phyloP scores from a whole-genome alignment of 1,139 yeast species.

The Geotrichum fermentans region DNA sequence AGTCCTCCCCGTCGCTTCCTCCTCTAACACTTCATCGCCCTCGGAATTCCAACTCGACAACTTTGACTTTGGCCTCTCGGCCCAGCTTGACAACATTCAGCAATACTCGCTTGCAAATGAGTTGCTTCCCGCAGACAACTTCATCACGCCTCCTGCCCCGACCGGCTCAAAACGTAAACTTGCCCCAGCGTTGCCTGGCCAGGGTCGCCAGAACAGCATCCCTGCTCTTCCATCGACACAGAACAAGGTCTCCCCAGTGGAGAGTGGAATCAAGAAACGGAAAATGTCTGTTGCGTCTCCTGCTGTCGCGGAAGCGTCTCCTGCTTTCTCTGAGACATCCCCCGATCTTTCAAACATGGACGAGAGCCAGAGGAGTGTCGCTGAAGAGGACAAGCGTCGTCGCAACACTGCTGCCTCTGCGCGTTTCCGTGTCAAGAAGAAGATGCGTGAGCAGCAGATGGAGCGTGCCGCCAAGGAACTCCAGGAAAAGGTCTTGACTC shows the following conservation, averaged over 20 bases:
- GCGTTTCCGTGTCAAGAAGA: slow-evolving; percentile 74
- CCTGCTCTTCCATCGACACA: neutral
- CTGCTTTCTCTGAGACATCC: neutral
- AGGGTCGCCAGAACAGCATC: no score
- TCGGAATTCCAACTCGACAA: neutral
- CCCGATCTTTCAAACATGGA: neutral
- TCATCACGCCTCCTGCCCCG: neutral
- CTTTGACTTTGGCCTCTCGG: slow-evolving; percentile 6
- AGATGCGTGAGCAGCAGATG: slow-evolving; percentile 78
- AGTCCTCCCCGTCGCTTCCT: slow-evolving; percentile 23
- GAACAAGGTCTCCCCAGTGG: neutral
- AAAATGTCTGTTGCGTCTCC: neutral
- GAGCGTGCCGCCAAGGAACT: slow-evolving; percentile 61
- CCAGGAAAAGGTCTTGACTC: slow-evolving; percentile 53
- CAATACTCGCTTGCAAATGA: slow-evolving; percentile 18
- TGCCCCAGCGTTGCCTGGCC: neutral
- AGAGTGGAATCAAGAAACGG: neutral
- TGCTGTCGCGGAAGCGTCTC: neutral
- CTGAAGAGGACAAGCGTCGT: slow-evolving; percentile 60
- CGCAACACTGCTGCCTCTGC: slow-evolving; percentile 82
- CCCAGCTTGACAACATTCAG: slow-evolving; percentile 14
- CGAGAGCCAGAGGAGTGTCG: slow-evolving; percentile 28
- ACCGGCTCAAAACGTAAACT: neutral
- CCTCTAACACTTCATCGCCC: neutral
- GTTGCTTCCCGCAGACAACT: slow-evolving; percentile 8